These are phyloP conservation scores for Malbranchea cinnamomea DNA, from an alignment of 2,329 filamentous ascomycete species.

Conservation along the genomic window DNA sequence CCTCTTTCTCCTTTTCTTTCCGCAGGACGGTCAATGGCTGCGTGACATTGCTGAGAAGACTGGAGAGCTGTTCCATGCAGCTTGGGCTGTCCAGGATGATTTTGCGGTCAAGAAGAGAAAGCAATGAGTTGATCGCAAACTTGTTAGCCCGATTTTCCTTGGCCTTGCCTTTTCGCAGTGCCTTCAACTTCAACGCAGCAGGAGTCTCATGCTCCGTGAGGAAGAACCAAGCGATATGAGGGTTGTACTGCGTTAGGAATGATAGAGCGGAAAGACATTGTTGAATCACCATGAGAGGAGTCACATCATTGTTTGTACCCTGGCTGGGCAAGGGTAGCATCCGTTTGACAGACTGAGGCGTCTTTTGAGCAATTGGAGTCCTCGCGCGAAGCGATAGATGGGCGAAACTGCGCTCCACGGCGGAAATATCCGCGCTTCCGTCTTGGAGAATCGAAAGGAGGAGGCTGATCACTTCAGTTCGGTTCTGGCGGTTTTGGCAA, in stretches of 20 bases:
- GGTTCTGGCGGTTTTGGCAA: slow-evolving; percentile 91
- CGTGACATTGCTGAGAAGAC: slow-evolving; percentile 76
- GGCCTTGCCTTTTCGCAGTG: slow-evolving; percentile 71
- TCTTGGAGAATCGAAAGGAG: slow-evolving; percentile 89
- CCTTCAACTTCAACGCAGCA: slow-evolving; percentile 58
- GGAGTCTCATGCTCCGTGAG: slow-evolving; percentile 81
- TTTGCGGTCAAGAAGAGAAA: slow-evolving; percentile 79
- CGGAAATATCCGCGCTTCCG: slow-evolving; percentile 80
- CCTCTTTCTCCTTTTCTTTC: slow-evolving; percentile 61
- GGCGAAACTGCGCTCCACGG: slow-evolving; percentile 89
- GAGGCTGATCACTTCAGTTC: slow-evolving; percentile 84
- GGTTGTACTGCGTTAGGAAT: slow-evolving; percentile 70
- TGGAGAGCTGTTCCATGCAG: slow-evolving; percentile 87
- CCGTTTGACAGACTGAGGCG: slow-evolving; percentile 66
- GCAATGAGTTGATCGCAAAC: slow-evolving; percentile 80
- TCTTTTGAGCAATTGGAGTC: slow-evolving; percentile 62
- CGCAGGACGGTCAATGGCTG: slow-evolving; percentile 68
- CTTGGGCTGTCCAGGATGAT: slow-evolving; percentile 93
- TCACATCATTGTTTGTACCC: slow-evolving; percentile 65
- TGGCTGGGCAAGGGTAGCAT: slow-evolving; percentile 47
- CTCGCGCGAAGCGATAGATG: slow-evolving; percentile 85
- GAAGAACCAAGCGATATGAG: slow-evolving; percentile 81
- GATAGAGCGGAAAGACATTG: slow-evolving; percentile 81
- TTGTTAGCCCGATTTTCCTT: slow-evolving; percentile 74
- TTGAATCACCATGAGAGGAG: slow-evolving; percentile 86